phyloP scores from a whole-genome alignment of 305 asterid species.

The Fraxinus velutina region DNA sequence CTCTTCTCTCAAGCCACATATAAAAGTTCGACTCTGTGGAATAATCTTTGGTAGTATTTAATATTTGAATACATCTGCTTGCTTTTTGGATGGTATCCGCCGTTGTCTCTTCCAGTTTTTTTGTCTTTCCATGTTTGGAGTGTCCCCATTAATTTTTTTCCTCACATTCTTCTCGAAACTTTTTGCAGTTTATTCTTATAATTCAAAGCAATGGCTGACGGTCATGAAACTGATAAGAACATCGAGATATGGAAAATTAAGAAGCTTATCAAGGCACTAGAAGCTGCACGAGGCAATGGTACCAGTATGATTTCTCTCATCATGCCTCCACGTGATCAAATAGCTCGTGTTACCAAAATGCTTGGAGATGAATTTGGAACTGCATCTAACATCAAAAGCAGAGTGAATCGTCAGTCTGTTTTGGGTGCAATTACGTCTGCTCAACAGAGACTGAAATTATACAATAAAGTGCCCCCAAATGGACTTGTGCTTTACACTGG shows the following conservation, averaged over 20 bases:
- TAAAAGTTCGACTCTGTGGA: neutral
- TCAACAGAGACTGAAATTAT: slow-evolving; percentile 20
- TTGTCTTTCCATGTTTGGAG: neutral
- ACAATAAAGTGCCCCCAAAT: slow-evolving; percentile 17
- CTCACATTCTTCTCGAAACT: neutral
- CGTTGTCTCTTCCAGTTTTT: neutral
- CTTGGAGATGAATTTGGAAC: slow-evolving; percentile 25
- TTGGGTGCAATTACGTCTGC: slow-evolving; percentile 25
- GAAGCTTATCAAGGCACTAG: slow-evolving; percentile 22
- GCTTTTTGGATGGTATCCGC: neutral
- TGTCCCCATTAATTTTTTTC: neutral
- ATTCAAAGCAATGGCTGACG: neutral
- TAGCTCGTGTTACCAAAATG: slow-evolving; percentile 22
- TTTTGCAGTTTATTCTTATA: neutral
- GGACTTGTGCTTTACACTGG: slow-evolving; percentile 28
- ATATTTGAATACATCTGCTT: neutral
- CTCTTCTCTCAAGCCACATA: neutral
- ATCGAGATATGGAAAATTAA: slow-evolving; percentile 25
- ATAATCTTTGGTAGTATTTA: neutral
- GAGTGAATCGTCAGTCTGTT: slow-evolving; percentile 25
- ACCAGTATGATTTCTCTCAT: slow-evolving; percentile 27
- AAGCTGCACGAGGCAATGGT: slow-evolving; percentile 26
- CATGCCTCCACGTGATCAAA: slow-evolving; percentile 23
- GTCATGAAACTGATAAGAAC: slow-evolving; percentile 22
- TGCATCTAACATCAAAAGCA: slow-evolving; percentile 26